Conservation (phyloP, 2,329 filamentous ascomycete genomes). For the Pseudocercospora fijiensis region DNA sequence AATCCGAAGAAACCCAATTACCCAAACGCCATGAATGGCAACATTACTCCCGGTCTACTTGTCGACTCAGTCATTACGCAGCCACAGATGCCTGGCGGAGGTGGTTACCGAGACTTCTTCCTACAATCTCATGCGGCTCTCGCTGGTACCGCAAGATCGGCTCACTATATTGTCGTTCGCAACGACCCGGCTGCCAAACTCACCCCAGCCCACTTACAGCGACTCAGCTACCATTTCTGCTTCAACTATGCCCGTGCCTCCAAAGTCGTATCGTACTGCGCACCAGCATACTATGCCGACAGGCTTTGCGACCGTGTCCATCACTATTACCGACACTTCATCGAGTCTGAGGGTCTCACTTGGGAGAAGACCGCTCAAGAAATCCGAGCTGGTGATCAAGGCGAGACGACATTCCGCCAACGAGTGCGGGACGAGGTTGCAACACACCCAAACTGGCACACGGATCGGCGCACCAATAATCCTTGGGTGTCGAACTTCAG, state of each 20-base stretch:
- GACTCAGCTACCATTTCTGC: constrained; percentile 37
- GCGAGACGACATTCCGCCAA: background rate
- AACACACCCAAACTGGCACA: too few species aligned
- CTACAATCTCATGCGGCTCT: constrained; percentile 38
- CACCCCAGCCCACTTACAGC: constrained; percentile 26
- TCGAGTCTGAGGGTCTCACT: background rate
- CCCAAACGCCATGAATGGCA: constrained; percentile 20
- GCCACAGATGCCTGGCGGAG: constrained; percentile 13
- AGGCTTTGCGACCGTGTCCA: constrained; percentile 42
- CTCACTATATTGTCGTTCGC: constrained; percentile 39
- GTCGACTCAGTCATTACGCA: constrained; percentile 37
- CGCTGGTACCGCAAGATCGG: constrained; percentile 36
- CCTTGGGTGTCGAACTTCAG: constrained; percentile 33
- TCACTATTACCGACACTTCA: constrained; percentile 29
- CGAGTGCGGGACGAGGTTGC: background rate
- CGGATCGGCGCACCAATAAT: constrained; percentile 18
- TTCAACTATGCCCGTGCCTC: constrained; percentile 38
- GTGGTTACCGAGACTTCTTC: constrained; percentile 38
- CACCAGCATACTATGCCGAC: constrained; percentile 44
- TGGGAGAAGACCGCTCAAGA: too few species aligned
- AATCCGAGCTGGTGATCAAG: background rate
- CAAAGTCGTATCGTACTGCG: constrained; percentile 38
- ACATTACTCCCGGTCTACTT: constrained; percentile 34
- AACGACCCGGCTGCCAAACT: constrained; percentile 30
- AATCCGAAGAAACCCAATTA: too few species aligned